Evolutionary conservation across 1,284 basidiomycete species (phyloP).

Genomic region (Sphagnurus paluster): DNA sequence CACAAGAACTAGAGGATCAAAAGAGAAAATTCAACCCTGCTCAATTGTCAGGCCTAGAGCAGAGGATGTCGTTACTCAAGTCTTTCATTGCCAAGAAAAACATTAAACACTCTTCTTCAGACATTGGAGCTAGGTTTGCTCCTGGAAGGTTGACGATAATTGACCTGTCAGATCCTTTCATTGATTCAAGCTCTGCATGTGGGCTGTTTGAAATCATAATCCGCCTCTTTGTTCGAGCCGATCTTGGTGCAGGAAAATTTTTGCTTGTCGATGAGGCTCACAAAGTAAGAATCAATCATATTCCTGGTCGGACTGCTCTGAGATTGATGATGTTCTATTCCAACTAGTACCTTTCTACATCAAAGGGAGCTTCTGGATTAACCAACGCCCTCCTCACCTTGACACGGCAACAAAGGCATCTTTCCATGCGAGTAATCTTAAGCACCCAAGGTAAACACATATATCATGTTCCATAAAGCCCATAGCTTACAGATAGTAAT

Average conservation of each 20-base stretch:
- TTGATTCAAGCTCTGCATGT: slow-evolving; percentile 65
- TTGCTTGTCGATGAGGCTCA: slow-evolving; percentile 76
- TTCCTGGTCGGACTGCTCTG: slow-evolving; percentile 1
- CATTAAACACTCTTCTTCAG: neutral
- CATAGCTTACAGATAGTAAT: too few relatives aligned
- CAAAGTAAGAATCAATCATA: slow-evolving; percentile 50
- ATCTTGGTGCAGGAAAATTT: slow-evolving; percentile 65
- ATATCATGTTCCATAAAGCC: too few relatives aligned
- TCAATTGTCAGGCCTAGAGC: slow-evolving; percentile 55
- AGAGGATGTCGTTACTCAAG: slow-evolving; percentile 54
- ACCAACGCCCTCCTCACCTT: slow-evolving; percentile 59
- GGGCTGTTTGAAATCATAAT: slow-evolving; percentile 69
- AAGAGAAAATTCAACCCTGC: slow-evolving; percentile 53
- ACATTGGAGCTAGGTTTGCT: slow-evolving; percentile 49
- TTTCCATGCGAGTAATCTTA: slow-evolving; percentile 71
- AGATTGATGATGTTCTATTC: slow-evolving; percentile 1
- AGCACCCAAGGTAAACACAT: slow-evolving; percentile 73
- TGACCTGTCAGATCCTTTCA: slow-evolving; percentile 72
- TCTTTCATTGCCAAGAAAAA: slow-evolving; percentile 46
- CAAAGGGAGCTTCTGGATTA: slow-evolving; percentile 48
- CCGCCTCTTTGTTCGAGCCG: slow-evolving; percentile 62
- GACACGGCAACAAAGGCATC: slow-evolving; percentile 69
- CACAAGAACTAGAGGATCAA: slow-evolving; percentile 41
- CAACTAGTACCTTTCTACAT: slow-evolving; percentile 57
- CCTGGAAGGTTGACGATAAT: slow-evolving; percentile 61